Percentiles rank a stretch among this genome's conserved stretches.
These are phyloP conservation scores for Shiraia bambusicola DNA, from an alignment of 2,329 filamentous ascomycete genomes.

Conservation along the genomic window DNA sequence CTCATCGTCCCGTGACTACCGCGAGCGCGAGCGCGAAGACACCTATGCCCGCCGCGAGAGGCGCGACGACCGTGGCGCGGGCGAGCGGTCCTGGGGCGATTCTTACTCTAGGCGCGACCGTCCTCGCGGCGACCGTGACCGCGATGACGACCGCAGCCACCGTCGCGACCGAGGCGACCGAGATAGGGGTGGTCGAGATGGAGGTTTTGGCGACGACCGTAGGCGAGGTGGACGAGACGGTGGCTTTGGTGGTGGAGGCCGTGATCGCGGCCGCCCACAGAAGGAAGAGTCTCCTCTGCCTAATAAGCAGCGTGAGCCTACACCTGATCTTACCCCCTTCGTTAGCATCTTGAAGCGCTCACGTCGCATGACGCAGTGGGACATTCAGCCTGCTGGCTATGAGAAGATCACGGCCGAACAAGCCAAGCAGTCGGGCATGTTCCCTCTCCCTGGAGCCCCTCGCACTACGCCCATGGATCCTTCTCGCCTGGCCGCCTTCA, in stretches of 20 bases:
- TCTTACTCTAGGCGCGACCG: slow-evolving; percentile 42
- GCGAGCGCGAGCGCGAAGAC: slow-evolving; percentile 91
- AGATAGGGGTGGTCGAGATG: slow-evolving; percentile 55
- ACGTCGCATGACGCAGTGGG: slow-evolving; percentile 96
- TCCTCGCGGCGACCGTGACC: slow-evolving; percentile 33
- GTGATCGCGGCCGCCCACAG: slow-evolving; percentile 59
- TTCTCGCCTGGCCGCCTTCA: slow-evolving; percentile 89
- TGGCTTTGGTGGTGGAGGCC: slow-evolving; percentile 38
- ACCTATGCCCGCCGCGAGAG: slow-evolving; percentile 71
- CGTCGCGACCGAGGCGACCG: slow-evolving; percentile 42
- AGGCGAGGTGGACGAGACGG: slow-evolving; percentile 29
- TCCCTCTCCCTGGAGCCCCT: slow-evolving; percentile 92
- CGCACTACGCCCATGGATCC: slow-evolving; percentile 95
- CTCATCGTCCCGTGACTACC: slow-evolving; percentile 87
- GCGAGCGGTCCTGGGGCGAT: slow-evolving; percentile 64
- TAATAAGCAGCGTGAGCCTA: slow-evolving; percentile 89
- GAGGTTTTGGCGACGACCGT: slow-evolving; percentile 46
- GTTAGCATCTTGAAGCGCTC: slow-evolving; percentile 81
- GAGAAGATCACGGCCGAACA: slow-evolving; percentile 98
- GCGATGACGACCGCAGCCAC: slow-evolving; percentile 38
- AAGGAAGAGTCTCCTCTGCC: slow-evolving; percentile 74
- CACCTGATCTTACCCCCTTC: slow-evolving; percentile 87
- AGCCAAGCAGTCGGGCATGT: slow-evolving; percentile 98
- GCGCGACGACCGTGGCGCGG: slow-evolving; percentile 50
- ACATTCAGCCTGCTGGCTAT: slow-evolving; percentile 97